Evolutionary conservation across 108 stramenopile genomes (phyloP), one percentile per base, ranked within the genome.

Genomic region (Skeletonema marinoi): DNA sequence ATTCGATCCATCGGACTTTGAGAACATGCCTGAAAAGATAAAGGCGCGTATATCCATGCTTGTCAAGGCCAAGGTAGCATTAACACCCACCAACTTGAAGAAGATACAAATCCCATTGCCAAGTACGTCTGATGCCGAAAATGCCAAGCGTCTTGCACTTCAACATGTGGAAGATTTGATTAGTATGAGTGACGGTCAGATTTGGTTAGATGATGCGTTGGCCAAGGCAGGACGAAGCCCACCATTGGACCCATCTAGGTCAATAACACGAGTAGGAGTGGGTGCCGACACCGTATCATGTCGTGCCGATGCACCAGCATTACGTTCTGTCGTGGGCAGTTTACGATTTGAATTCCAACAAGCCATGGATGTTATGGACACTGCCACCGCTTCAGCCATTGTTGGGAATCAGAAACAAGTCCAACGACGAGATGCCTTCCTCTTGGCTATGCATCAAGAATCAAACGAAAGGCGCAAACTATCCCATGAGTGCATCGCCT

Each of bases 141-240:
- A 88, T 42, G 68, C 66, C 58, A 83, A 91, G 51, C 84, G 88
- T n/a, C 61, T 94, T 10, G 90, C 80, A n/a, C 69, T 93, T 19
- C 92, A 94, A 68, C 93, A 94, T 68, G 85, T 93, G 7, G 96
- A 96, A 72, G 96, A 96, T 65, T 70, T 96, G 62, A 96, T 96
- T 44, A 92, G 91, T 60, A 96, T 96, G 96, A 91, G 91, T 17
- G 96, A 96, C 73, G 96, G 96, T 25, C 96, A 96, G 74, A 83
- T 92, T 4, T 95, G 91, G 90, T 68, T 95, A 11, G 90, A 92
- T 60, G 87, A 89, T 14, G 25, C 46, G 5, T 65, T 90, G 67
- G 63, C 74, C 50, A 70, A 75, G 19, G 32, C 31, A 4, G 92
- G 91, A 59, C 88, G 89, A 64, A 72, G 75, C 30, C 96, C 96